Conservation (phyloP, 108 stramenopile species). For the Asterionellopsis glacialis region DNA sequence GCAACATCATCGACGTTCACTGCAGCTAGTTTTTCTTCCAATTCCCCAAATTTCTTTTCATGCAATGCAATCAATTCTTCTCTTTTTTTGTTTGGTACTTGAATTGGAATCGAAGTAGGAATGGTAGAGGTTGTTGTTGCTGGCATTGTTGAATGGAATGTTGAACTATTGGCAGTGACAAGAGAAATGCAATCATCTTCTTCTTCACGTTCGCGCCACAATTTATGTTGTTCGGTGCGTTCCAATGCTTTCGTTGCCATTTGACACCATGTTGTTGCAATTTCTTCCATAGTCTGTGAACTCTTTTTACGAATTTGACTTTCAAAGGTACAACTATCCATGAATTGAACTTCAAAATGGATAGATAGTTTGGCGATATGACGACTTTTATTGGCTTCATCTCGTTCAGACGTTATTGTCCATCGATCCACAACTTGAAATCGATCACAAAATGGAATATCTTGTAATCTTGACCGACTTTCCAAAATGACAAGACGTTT, state of each 20-base stretch:
- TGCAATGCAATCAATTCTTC: background rate
- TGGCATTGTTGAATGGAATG: too few species aligned
- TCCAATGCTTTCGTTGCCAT: conserved; percentile 64
- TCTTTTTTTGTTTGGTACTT: background rate
- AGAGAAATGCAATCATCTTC: too few species aligned
- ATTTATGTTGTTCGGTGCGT: conserved; percentile 29
- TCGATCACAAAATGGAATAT: conserved; percentile 72
- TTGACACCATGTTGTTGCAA: conserved; percentile 54
- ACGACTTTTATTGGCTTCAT: background rate
- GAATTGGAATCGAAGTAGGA: background rate
- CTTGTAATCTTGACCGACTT: conserved; percentile 47
- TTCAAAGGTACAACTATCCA: conserved; percentile 59
- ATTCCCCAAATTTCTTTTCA: background rate
- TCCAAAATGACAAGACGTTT: conserved; percentile 62
- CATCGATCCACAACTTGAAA: conserved; percentile 78
- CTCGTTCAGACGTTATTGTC: conserved; percentile 45
- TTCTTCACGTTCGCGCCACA: background rate
- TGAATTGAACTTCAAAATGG: conserved; percentile 50
- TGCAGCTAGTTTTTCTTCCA: background rate
- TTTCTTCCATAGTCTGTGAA: conserved; percentile 46
- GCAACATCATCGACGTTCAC: background rate
- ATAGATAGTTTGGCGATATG: conserved; percentile 26
- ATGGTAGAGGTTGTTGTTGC: background rate
- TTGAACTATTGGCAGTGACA: too few species aligned
- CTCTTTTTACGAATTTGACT: conserved; percentile 54